Percentiles rank a stretch among this genome's conserved stretches.
phyloP scores from a whole-genome alignment of 2,329 filamentous ascomycete species.

The Alternaria ventricosa region DNA sequence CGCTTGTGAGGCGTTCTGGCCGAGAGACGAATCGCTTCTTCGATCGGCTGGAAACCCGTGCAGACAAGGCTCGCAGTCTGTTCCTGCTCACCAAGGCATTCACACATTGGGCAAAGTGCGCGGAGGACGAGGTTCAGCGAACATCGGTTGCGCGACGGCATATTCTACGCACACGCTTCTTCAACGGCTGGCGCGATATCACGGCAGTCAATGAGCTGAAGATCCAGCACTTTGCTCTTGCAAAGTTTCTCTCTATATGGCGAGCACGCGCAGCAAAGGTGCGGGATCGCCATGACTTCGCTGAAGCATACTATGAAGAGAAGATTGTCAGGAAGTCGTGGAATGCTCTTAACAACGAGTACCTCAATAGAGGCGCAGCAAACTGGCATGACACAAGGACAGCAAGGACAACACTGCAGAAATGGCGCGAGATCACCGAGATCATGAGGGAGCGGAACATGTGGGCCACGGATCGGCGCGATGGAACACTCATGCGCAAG shows the following conservation, averaged over 20 bases:
- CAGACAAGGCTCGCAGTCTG: slow-evolving; percentile 68
- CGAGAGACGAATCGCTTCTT: slow-evolving; percentile 62
- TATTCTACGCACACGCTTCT: slow-evolving; percentile 72
- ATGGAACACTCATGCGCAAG: slow-evolving; percentile 33
- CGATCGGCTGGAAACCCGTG: slow-evolving; percentile 63
- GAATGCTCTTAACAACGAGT: slow-evolving; percentile 48
- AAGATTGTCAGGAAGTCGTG: slow-evolving; percentile 42
- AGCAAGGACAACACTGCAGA: slow-evolving; percentile 31
- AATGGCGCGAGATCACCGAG: slow-evolving; percentile 35
- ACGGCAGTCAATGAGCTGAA: slow-evolving; percentile 66
- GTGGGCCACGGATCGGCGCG: slow-evolving; percentile 28
- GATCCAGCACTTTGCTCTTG: slow-evolving; percentile 59
- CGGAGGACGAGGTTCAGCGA: slow-evolving; percentile 69
- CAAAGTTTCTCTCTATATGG: slow-evolving; percentile 64
- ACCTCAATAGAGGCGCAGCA: slow-evolving; percentile 44
- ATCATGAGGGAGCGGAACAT: slow-evolving; percentile 35
- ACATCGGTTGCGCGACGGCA: slow-evolving; percentile 73
- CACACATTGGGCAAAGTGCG: slow-evolving; percentile 71
- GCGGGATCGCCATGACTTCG: slow-evolving; percentile 43
- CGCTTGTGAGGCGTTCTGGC: slow-evolving; percentile 47
- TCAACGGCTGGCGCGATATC: slow-evolving; percentile 72
- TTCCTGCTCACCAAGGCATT: slow-evolving; percentile 70
- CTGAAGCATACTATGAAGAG: slow-evolving; percentile 39
- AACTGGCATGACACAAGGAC: slow-evolving; percentile 39
- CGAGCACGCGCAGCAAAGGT: slow-evolving; percentile 51